These are phyloP conservation scores for Annulohypoxylon nitens DNA, from an alignment of 495 filamentous ascomycete genomes.

Conservation along the genomic window DNA sequence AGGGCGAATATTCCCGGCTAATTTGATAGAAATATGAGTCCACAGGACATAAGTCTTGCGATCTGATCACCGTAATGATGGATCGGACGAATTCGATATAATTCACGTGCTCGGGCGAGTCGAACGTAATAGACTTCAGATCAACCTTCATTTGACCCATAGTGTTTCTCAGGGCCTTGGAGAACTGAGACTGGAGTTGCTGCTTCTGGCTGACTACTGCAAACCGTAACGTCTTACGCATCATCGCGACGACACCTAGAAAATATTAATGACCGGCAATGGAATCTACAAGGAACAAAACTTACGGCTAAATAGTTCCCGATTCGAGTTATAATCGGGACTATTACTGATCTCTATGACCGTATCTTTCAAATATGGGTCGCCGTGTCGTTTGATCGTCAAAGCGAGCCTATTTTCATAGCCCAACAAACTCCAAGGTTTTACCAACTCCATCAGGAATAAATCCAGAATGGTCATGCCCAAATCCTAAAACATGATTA, in stretches of 20 bases:
- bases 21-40: constrained; percentile 63
- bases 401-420: constrained; percentile 61
- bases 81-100: constrained; percentile 62
- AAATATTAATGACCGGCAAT: constrained; percentile 19
- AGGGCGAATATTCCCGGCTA: constrained; percentile 62
- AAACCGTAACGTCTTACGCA: constrained; percentile 57
- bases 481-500: constrained; percentile 48
- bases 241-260: constrained; percentile 53
- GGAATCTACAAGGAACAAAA: background rate
- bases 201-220: constrained; percentile 35
- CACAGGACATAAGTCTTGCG: constrained; percentile 60
- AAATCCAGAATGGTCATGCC: constrained; percentile 53
- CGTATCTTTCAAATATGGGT: constrained; percentile 52
- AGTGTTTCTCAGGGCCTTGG: constrained; percentile 51
- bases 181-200: constrained; percentile 53
- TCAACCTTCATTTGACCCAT: constrained; percentile 66
- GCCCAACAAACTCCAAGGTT: constrained; percentile 52
- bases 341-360: constrained; percentile 47
- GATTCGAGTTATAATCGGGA: constrained; percentile 59
- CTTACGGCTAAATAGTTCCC: constrained; percentile 55
- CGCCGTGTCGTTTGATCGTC: constrained; percentile 50
- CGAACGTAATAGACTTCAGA: constrained; percentile 51
- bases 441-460: constrained; percentile 56
- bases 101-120: constrained; percentile 50
- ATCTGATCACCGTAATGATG: constrained; percentile 61